Conservation (phyloP, 2,329 filamentous ascomycete genomes). For the Clarireedia monteithiana region DNA sequence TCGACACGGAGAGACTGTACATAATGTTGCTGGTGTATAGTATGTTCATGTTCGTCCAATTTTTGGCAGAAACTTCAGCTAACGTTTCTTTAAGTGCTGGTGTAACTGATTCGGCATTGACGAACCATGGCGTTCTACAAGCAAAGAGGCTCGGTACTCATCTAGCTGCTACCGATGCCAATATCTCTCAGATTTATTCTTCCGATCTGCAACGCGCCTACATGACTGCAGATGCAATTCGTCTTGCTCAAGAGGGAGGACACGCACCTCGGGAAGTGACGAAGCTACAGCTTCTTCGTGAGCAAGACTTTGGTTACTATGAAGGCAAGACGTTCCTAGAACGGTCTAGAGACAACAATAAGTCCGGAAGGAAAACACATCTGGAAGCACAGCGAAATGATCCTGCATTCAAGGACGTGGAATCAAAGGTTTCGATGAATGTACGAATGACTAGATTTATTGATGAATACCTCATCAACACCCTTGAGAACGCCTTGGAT, state of each 20-base stretch:
- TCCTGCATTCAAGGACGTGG: conserved; percentile 46
- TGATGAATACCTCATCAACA: conserved; percentile 45
- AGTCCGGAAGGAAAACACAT: conserved; percentile 32
- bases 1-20: conserved; percentile 83
- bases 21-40: conserved; percentile 77
- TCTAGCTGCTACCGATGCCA: conserved; percentile 55
- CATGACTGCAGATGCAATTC: conserved; percentile 61
- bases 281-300: conserved; percentile 45
- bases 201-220: conserved; percentile 70
- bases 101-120: conserved; percentile 70
- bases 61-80: conserved; percentile 9
- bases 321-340: conserved; percentile 55
- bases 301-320: conserved; percentile 66
- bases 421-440: conserved; percentile 61
- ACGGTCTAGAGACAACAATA: conserved; percentile 29
- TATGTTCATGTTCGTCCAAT: conserved; percentile 34
- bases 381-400: conserved; percentile 33
- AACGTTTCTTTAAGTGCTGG: conserved; percentile 52
- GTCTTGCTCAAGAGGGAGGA: conserved; percentile 50
- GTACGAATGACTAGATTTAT: conserved; percentile 59
- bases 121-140: conserved; percentile 74
- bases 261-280: conserved; percentile 12
- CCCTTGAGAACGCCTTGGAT: conserved; percentile 32
- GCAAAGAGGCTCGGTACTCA: conserved; percentile 61
- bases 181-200: conserved; percentile 63